These are phyloP conservation scores for Lepidium campestre DNA, from an alignment of 441 rosid genomes.

Conservation along the genomic window DNA sequence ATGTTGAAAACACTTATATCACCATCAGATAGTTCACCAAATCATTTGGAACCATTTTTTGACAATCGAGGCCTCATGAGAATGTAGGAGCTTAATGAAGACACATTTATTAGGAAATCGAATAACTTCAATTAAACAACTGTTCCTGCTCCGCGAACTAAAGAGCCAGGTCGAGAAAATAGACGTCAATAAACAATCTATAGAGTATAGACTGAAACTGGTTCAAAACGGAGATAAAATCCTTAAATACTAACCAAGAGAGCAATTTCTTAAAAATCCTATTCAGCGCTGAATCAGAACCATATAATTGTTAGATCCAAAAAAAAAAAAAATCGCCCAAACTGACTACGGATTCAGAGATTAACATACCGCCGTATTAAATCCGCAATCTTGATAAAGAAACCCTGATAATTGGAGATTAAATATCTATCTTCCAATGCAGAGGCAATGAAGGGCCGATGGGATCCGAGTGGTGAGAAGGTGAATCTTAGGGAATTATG, in stretches of 20 bases:
- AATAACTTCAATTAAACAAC: not conserved
- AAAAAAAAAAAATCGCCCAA: too few relatives aligned
- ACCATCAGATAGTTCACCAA: not conserved
- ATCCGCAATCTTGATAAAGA: not conserved
- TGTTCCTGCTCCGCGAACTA: too few relatives aligned
- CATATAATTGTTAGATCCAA: conserved; percentile 13
- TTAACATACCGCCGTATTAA: conserved; percentile 7
- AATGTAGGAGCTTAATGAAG: not conserved
- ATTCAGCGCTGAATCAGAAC: not conserved
- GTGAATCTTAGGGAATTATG: not conserved
- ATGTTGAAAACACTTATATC: conserved; percentile 38
- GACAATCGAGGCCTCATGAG: not conserved
- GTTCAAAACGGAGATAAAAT: not conserved
- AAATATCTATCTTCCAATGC: not conserved
- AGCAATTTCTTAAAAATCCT: not conserved
- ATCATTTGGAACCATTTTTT: not conserved
- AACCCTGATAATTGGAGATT: not conserved
- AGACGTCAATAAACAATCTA: not conserved
- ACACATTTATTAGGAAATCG: not conserved
- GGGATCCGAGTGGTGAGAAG: conserved; percentile 5
- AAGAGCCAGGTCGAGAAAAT: not conserved
- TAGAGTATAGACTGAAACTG: not conserved
- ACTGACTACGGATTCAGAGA: not conserved
- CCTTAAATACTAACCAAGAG: not conserved
- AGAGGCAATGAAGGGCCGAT: not conserved